A percentile compares a stretch with the other conserved stretches of the same genome.
phyloP scores from a whole-genome alignment of 148 eudicot species.

The Cornus florida region DNA sequence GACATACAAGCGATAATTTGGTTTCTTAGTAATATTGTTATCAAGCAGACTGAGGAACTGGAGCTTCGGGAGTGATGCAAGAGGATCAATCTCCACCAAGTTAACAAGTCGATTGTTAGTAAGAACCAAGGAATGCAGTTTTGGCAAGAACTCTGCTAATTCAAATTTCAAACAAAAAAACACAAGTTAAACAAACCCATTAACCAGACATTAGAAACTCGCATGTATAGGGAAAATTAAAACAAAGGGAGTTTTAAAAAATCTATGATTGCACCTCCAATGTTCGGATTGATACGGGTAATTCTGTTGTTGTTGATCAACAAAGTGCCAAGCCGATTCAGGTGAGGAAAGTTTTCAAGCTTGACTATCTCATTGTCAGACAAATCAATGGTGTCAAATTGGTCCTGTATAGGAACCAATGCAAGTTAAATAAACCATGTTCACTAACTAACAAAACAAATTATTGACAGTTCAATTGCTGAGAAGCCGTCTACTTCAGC shows the following conservation, averaged over 20 bases:
- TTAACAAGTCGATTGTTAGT: slow-evolving; percentile 88
- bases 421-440: neutral
- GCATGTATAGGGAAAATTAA: neutral
- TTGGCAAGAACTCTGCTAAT: slow-evolving; percentile 84
- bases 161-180: neutral
- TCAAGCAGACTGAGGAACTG: slow-evolving; percentile 76
- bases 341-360: slow-evolving; percentile 86
- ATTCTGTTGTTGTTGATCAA: slow-evolving; percentile 87
- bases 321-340: slow-evolving; percentile 82
- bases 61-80: slow-evolving; percentile 82
- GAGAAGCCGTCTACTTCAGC: neutral
- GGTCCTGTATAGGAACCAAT: slow-evolving; percentile 57
- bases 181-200: slow-evolving; percentile 12
- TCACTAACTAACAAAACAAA: neutral
- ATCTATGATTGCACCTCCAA: slow-evolving; percentile 65
- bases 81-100: slow-evolving; percentile 95
- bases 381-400: slow-evolving; percentile 92
- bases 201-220: neutral
- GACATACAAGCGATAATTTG: slow-evolving; percentile 87
- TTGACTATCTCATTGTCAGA: slow-evolving; percentile 98
- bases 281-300: slow-evolving; percentile 81
- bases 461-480: neutral
- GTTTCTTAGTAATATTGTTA: slow-evolving; percentile 77
- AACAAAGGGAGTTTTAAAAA: neutral
- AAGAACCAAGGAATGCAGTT: slow-evolving; percentile 85